Conservation (phyloP, 805 yeast genomes). For the Dipodascus albidus region DNA sequence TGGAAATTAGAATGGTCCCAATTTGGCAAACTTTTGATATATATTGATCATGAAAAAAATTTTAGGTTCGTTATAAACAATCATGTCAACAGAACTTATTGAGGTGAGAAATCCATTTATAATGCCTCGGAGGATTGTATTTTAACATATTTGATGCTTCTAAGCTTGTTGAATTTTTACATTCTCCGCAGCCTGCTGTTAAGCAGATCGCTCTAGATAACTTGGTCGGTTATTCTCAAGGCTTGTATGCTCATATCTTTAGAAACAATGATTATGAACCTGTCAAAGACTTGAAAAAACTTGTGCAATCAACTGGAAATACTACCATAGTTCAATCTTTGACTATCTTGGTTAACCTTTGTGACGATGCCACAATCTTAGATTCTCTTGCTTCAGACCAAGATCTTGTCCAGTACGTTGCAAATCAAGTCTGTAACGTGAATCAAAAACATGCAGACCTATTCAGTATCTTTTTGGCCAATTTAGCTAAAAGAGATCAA, state of each 20-base stretch:
- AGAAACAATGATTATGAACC: constrained; percentile 59
- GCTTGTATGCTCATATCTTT: constrained; percentile 55
- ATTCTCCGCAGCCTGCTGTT: constrained; percentile 68
- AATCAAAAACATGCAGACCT: constrained; percentile 64
- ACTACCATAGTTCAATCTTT: constrained; percentile 33
- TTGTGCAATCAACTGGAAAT: constrained; percentile 20
- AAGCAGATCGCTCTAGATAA: constrained; percentile 78
- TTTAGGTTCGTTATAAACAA: constrained; percentile 3
- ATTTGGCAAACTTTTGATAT: neutral
- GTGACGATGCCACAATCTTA: constrained; percentile 59
- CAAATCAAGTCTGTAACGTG: constrained; percentile 32
- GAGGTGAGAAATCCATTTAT: constrained; percentile 27
- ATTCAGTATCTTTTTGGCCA: constrained; percentile 73
- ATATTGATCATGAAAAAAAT: neutral
- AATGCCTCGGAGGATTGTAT: neutral
- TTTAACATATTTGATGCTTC: constrained; percentile 3
- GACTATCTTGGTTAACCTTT: constrained; percentile 72
- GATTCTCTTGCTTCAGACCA: constrained; percentile 53
- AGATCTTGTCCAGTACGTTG: constrained; percentile 30
- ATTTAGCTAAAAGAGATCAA: constrained; percentile 67
- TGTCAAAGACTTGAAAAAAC: constrained; percentile 54
- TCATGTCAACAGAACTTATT: constrained; percentile 43
- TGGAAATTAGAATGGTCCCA: too few relatives aligned
- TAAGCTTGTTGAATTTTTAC: constrained; percentile 65
- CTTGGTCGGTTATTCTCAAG: constrained; percentile 69